A percentile compares a stretch with the other conserved stretches of the same genome.
These are phyloP conservation scores for Toxoplasma gondii DNA, from an alignment of 169 alveolate genomes.

Conservation along the genomic window DNA sequence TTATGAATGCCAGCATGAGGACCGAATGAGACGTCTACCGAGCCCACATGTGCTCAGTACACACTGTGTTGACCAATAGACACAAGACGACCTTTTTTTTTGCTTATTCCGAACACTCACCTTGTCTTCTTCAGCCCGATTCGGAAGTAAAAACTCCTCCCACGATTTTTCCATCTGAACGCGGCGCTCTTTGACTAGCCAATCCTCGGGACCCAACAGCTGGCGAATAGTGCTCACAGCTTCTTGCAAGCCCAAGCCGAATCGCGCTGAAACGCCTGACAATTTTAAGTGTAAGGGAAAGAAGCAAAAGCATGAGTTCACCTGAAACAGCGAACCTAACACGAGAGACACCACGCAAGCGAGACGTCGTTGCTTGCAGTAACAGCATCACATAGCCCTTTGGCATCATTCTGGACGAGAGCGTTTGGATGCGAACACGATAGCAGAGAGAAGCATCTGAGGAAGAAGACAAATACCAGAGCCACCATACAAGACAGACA, in stretches of 20 bases:
- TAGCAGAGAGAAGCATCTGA: too few species aligned
- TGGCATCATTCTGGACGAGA: too few species aligned
- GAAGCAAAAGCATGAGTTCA: not conserved
- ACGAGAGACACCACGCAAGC: not conserved
- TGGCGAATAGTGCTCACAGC: conserved; percentile 28
- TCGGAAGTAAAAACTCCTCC: conserved; percentile 23
- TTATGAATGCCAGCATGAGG: too few species aligned
- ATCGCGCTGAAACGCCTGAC: conserved; percentile 83
- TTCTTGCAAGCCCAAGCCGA: conserved; percentile 76
- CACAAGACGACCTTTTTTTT: too few species aligned
- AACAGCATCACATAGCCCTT: not conserved
- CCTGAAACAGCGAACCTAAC: not conserved
- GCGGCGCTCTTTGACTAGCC: conserved; percentile 41
- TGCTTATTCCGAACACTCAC: not conserved
- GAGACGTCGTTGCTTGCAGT: not conserved
- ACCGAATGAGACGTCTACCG: too few species aligned
- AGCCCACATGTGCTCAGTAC: too few species aligned
- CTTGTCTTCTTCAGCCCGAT: not conserved
- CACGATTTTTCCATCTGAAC: conserved; percentile 8
- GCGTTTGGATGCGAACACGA: too few species aligned
- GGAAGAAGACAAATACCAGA: too few species aligned
- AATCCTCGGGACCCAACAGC: conserved; percentile 47
- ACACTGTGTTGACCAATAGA: too few species aligned
- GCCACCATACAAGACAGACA: too few species aligned
- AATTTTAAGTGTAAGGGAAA: not conserved